Evolutionary conservation across 2,329 filamentous ascomycete genomes (phyloP), one percentile per base, ranked within the genome.

Genomic region (Cucurbitaria berberidis): DNA sequence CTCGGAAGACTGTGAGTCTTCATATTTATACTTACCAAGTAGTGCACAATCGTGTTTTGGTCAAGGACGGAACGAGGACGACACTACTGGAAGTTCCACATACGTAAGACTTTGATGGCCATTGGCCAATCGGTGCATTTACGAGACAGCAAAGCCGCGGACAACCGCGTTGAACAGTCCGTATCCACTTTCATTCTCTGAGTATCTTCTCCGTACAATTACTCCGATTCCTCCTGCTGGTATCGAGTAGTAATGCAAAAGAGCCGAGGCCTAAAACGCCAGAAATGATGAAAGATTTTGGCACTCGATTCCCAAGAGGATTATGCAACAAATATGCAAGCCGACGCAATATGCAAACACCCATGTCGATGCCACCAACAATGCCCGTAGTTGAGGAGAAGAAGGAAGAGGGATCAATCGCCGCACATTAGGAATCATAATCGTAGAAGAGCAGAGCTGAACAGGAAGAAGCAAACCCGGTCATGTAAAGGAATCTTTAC

Each of bases 81-180:
- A 40, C 16, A 38, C n/a, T 49, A 45, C 24, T 38, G 27, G 44
- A 43, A 45, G 43, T 51, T 48, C 45, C 55, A 51, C 41, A 48
- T 60, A 66, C 57, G 60, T 67, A 68, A 67, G 45, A 59, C n/a
- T 21, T 50, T 57, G 36, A 42, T 35, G 27, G 32, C 43, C 32
- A 39, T 45, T 48, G 47, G 42, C 59, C 63, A 64, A 66, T 66
- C 63, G 59, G 62, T 50, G 42, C 30, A 48, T 57, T 55, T 42
- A 13, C 13, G n/a, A 7, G 40, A 42, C 32, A 27, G 51, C 61
- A 64, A 67, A 68, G 66, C 68, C 68, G 67, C 49, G 49, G 56
- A 63, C 62, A 69, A 50, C 68, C 68, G 68, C 51, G 29, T 40
- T 47, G 27, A 56, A 49, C 53, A 61, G 45, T 53, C 52, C 54